Evolutionary conservation across 129 eudicot species (phyloP), one percentile per base, ranked within the genome.

Genomic region (Flaveria bidentis): DNA sequence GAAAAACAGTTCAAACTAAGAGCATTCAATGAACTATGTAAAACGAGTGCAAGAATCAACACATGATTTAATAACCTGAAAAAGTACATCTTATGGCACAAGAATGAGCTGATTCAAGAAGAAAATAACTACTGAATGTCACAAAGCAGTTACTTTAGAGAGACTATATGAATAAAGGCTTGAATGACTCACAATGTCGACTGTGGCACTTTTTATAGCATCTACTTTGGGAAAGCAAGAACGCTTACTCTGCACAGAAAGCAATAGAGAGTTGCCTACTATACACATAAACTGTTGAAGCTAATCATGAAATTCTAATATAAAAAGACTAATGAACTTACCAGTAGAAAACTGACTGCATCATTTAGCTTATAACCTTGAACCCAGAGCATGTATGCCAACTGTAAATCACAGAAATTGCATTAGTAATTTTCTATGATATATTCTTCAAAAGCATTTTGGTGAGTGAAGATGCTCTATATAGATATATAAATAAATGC

Each of bases 371-470:
- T 82, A 72, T 93, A 93, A 66, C 96, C 97, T 83, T 85, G 97
- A 75, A 89, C 84, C 98, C 97, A 94, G 74, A 85, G 91, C 98
- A 94, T 94, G 84, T 94, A 91, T 60, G 98, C 96, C 86, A 94
- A 57, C 98, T 91, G 85, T 75, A 84, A 76, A 62, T n/a, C 65
- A 66, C 52, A 47, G 26, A 78, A 33, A 51, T 63, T 51, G 49
- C 51, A 80, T 65, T 36, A 80, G 46, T 30, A 69, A 42, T 36
- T 39, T 30, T 41, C 57, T 41, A 42, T 56, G 47, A 53, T 16
- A 53, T 16, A 53, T 36, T 22, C 6, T 16, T 61, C 17, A 52
- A 67, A 51, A 67, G 52, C 20, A 41, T 63, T 60, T 13, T 42
- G 33, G 64, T 42, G 4, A 36, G 17, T 6, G 22, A n/a, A 39